Evolutionary conservation across 768 basidiomycete species (phyloP), one percentile per base, ranked within the genome.

Genomic region (Pleurotus cornucopiae): DNA sequence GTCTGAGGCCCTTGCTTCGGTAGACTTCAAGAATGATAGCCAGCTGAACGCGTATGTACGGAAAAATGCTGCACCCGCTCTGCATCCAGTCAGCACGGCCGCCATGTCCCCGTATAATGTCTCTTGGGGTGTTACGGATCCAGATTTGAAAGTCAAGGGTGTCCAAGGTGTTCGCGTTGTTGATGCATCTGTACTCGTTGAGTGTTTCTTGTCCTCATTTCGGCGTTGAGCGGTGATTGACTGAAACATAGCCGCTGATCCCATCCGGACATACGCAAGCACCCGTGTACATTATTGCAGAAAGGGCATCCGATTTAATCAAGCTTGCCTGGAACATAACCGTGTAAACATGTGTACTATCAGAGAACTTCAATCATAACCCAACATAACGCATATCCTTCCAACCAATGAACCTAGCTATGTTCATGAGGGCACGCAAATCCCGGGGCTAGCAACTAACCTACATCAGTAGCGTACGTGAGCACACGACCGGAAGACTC

Each of bases 121-220:
- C 3, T 40, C 39, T 1, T 63, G 51, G 44, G 73, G 72, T 5
- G 73, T 74, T 7, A 67, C 73, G 0, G 63, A 72, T 63, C 66
- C 73, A 2, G 60, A 72, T 54, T 56, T 76, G 6, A 55, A 44
- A 4, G 65, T 76, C 6, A 74, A 74, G 55, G 66, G 67, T 26
- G 64, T 66, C 0, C 43, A 41, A 2, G 73, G 70, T 3, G 52
- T 77, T 46, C 60, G 75, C 12, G 61, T 77, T 11, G 69, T 75
- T 11, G 73, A 77, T 62, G 71, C 72, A 2, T 73, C 71, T 11
- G 65, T 73, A n/a, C 59, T 74, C 49, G 73, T 71, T 41, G 58
- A 72, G 54, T 7, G 44, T 37, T 6, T 18, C 20, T 25, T 18
- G 23, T 25, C 5, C 5, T 25, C 23, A 25, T 25, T 5, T 25